Evolutionary conservation across 2,329 filamentous ascomycete genomes (phyloP).

Genomic region (Penicillium sp.): DNA sequence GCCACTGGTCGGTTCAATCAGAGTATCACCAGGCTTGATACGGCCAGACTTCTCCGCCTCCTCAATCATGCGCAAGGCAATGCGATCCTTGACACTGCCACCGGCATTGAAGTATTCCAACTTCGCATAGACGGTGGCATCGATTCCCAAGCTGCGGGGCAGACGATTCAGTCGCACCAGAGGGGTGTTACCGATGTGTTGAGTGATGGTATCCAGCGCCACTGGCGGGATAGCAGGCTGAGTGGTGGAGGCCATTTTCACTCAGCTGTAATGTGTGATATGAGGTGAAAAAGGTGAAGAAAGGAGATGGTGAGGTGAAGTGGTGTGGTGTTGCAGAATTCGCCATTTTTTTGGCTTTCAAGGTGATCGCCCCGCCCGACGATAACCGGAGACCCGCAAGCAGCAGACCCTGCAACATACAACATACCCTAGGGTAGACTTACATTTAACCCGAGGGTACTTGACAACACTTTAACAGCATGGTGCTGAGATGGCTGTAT

Average conservation of each 20-base stretch:
- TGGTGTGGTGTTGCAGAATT: constrained; percentile 10
- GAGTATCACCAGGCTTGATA: constrained; percentile 94
- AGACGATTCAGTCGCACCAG: constrained; percentile 92
- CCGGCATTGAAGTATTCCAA: constrained; percentile 93
- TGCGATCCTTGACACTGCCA: constrained; percentile 91
- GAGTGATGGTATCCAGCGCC: constrained; percentile 57
- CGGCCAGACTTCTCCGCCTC: constrained; percentile 87
- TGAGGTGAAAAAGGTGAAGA: neutral
- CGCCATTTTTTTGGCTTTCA: constrained; percentile 15
- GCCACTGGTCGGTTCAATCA: constrained; percentile 97
- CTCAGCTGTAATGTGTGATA: neutral
- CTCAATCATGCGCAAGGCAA: constrained; percentile 96
- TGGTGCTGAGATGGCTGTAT: no score
- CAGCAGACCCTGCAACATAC: no score
- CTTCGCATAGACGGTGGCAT: constrained; percentile 88
- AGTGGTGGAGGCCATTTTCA: constrained; percentile 53
- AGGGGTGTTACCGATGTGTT: constrained; percentile 87
- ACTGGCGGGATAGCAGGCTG: constrained; percentile 58
- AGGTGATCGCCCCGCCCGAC: constrained; percentile 25
- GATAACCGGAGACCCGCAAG: constrained; percentile 23
- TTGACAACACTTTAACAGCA: no score
- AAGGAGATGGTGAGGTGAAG: neutral
- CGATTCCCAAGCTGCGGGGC: constrained; percentile 85
- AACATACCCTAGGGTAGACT: no score
- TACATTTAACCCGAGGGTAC: no score